These are phyloP conservation scores for Zalaria obscura DNA, from an alignment of 2,329 filamentous ascomycete genomes.

Conservation along the genomic window DNA sequence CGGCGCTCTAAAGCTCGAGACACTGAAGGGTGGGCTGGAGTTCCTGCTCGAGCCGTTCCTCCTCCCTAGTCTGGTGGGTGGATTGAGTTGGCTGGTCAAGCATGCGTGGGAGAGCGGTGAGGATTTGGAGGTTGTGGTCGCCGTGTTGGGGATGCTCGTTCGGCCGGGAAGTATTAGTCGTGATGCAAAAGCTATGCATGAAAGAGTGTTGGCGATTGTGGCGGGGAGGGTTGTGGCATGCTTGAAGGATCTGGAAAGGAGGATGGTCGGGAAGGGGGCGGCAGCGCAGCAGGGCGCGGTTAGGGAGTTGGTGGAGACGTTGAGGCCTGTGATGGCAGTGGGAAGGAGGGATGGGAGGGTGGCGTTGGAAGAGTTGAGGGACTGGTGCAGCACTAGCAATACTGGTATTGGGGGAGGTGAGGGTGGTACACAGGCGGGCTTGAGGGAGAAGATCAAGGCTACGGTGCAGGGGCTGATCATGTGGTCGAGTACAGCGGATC, in stretches of 20 bases:
- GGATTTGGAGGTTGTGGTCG: constrained; percentile 54
- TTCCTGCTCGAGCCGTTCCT: constrained; percentile 70
- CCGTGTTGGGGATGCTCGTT: constrained; percentile 60
- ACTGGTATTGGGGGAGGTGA: constrained; percentile 14
- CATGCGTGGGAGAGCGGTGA: constrained; percentile 51
- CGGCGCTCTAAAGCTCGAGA: constrained; percentile 52
- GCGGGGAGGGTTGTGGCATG: constrained; percentile 55
- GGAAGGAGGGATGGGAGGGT: no score
- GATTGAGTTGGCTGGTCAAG: constrained; percentile 55
- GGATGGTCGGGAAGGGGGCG: no score
- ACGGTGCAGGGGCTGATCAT: constrained; percentile 49
- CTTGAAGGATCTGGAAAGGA: constrained; percentile 40
- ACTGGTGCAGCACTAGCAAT: constrained; percentile 38
- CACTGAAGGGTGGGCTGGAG: constrained; percentile 61
- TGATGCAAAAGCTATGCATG: constrained; percentile 58
- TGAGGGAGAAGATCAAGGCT: constrained; percentile 43
- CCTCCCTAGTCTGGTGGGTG: constrained; percentile 62
- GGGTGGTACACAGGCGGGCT: constrained; percentile 21
- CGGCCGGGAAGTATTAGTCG: constrained; percentile 54
- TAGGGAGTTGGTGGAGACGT: no score
- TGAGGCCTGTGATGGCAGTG: no score
- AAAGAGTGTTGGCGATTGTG: constrained; percentile 56
- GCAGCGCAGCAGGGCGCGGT: no score
- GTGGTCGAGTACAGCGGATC: constrained; percentile 43
- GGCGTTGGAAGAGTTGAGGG: constrained; percentile 31